Percentiles rank a stretch among this genome's conserved stretches.
These are phyloP conservation scores for Rhizopus microsporus DNA, from an alignment of 371 early-diverging fungal genomes.

Conservation along the genomic window DNA sequence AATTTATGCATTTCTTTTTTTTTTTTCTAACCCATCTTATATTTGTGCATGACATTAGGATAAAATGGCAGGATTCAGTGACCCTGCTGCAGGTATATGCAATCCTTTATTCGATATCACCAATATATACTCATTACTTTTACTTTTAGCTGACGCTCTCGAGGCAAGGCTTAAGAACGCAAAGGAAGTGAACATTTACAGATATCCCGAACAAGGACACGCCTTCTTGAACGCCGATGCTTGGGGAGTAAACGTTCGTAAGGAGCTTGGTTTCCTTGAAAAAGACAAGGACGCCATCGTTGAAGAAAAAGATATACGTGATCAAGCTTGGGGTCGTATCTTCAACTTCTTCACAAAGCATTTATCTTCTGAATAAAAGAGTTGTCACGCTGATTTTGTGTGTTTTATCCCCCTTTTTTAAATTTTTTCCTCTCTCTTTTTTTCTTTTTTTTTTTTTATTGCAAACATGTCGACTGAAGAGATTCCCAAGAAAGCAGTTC, in stretches of 20 bases:
- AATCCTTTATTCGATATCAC: neutral
- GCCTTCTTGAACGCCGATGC: slow-evolving; percentile 57
- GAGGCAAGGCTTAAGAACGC: slow-evolving; percentile 24
- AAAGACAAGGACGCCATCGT: slow-evolving; percentile 28
- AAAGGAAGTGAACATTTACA: slow-evolving; percentile 36
- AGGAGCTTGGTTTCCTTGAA: slow-evolving; percentile 42
- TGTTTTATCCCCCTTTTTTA: neutral
- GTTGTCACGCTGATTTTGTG: no score
- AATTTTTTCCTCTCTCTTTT: slow-evolving; percentile 3
- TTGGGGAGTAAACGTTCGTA: slow-evolving; percentile 40
- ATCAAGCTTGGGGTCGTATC: slow-evolving; percentile 49
- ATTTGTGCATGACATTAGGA: slow-evolving; percentile 22
- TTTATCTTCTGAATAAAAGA: slow-evolving; percentile 15
- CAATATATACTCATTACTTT: slow-evolving; percentile 10
- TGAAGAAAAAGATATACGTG: slow-evolving; percentile 34
- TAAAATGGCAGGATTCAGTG: slow-evolving; percentile 43
- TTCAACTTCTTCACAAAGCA: slow-evolving; percentile 44
- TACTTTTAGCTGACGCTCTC: slow-evolving; percentile 23
- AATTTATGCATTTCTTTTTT: neutral
- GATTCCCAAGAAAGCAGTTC: slow-evolving; percentile 36
- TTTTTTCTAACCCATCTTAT: no score
- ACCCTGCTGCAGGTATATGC: slow-evolving; percentile 37
- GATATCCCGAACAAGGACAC: slow-evolving; percentile 49
- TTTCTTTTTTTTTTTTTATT: no score
- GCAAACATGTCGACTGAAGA: slow-evolving; percentile 12